These are phyloP conservation scores for Rhizoclosmatium sp. DNA, from an alignment of 192 early-diverging fungal genomes.

Conservation along the genomic window DNA sequence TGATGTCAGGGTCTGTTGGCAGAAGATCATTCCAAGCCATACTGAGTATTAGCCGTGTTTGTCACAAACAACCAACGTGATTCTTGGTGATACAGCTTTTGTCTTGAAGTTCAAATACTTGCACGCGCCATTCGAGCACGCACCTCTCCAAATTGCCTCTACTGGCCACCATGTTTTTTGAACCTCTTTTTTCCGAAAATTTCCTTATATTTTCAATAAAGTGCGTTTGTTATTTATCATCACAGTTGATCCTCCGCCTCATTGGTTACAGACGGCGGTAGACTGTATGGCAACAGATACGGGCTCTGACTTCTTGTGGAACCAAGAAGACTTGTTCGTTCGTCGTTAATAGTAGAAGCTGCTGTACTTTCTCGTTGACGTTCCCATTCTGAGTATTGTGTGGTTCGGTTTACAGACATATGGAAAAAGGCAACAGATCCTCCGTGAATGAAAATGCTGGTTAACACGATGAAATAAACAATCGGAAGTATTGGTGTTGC, in stretches of 20 bases:
- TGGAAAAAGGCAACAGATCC: constrained; percentile 77
- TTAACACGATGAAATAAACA: constrained; percentile 70
- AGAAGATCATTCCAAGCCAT: constrained; percentile 36
- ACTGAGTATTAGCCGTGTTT: neutral
- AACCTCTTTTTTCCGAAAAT: neutral
- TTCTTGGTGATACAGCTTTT: too few relatives aligned
- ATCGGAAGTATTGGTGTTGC: constrained; percentile 36
- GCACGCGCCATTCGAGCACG: too few relatives aligned
- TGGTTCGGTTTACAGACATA: constrained; percentile 21
- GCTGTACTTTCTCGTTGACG: neutral
- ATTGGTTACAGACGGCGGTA: too few relatives aligned
- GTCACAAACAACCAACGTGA: neutral
- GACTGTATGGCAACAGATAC: too few relatives aligned
- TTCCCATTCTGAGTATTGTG: constrained; percentile 14
- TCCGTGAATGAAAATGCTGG: constrained; percentile 85
- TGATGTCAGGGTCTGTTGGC: constrained; percentile 7
- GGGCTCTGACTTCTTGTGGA: too few relatives aligned
- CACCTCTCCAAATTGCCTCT: neutral
- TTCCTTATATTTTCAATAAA: neutral
- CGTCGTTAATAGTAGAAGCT: neutral
- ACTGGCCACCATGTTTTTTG: neutral
- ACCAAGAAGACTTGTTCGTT: too few relatives aligned
- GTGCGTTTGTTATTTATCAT: too few relatives aligned
- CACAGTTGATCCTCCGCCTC: too few relatives aligned
- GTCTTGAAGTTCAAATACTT: too few relatives aligned